phyloP scores from a whole-genome alignment of 2,329 filamentous ascomycete genomes.

The Tolypocladium paradoxum region DNA sequence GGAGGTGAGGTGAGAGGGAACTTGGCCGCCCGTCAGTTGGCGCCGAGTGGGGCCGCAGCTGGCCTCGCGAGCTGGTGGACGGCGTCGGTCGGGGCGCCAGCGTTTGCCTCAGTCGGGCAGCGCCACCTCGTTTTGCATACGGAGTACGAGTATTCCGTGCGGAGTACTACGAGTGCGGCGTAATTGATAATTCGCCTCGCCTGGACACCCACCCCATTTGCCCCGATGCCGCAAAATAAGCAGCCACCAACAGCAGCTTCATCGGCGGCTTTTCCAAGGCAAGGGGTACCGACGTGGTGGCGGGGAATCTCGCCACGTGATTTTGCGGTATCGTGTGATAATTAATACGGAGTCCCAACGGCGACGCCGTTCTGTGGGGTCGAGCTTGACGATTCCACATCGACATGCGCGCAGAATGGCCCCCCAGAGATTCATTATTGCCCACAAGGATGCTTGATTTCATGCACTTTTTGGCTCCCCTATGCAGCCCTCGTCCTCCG shows the following conservation, averaged over 20 bases:
- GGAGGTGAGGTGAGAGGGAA: not conserved
- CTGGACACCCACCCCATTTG: too few species aligned
- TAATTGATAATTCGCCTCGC: too few species aligned
- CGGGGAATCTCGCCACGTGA: too few species aligned
- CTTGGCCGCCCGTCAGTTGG: not conserved
- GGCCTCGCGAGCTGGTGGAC: not conserved
- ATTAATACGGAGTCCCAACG: not conserved
- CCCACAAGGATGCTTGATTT: not conserved
- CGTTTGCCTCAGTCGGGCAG: not conserved
- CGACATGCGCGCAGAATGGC: not conserved
- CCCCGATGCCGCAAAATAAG: too few species aligned
- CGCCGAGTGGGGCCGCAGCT: not conserved
- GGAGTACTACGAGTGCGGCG: too few species aligned
- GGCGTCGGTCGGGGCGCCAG: not conserved
- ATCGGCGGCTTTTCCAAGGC: too few species aligned
- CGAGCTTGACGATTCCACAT: not conserved
- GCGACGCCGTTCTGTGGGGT: not conserved
- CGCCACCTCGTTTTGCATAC: not conserved
- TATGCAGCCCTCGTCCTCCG: not conserved
- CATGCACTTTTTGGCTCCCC: not conserved
- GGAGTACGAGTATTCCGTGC: too few species aligned
- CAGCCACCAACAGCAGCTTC: too few species aligned
- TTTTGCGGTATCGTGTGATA: too few species aligned
- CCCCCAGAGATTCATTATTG: not conserved
- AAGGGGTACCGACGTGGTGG: too few species aligned